Evolutionary conservation across 192 early-diverging fungal species (phyloP), one percentile per base, ranked within the genome.

Genomic region (Rhizoclosmatium sp.): DNA sequence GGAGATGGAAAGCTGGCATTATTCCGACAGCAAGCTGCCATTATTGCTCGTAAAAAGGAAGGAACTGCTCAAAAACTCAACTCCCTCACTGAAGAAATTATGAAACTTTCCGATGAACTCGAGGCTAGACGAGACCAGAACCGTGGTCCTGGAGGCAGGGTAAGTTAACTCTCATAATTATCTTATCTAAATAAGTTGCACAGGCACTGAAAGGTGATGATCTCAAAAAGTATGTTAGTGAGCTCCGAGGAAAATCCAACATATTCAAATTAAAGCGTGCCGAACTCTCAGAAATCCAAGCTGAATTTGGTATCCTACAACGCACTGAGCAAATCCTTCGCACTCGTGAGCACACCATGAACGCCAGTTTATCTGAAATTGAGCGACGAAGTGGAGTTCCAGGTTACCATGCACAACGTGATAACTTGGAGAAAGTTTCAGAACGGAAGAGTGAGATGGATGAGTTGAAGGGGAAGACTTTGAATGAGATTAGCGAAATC

Each of bases 181-280:
- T 80, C 21, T 3, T 3, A 5, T 3, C 3, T 21, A 65, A 2
- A n/a, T 2, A 39, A 47, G 31, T 31, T 31, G 31, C 31, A 58
- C 40, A 88, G 88, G 87, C 90, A 76, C 76, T 88, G n/a, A 87
- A 86, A 71, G 90, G 90, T 7, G 90, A 91, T 54, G 90, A 91
- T 44, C 88, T 91, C 67, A 91, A 91, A 78, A 71, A 83, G 45
- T 91, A 89, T 78, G 88, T 91, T 3, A 78, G 81, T 31, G 90
- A 91, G 61, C 84, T 91, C 21, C 83, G 90, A 31, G 85, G 79
- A 66, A 91, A 91, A 60, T 91, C 89, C 14, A 87, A 86, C 3
- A 48, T 85, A 3, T 91, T 88, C 78, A 91, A 91, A 60, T 47
- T 77, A 4, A 89, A 88, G 65, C 89, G 90, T 58, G 69, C 85